Conservation (phyloP, 1,284 basidiomycete genomes). For the Jaminaea rosea region DNA sequence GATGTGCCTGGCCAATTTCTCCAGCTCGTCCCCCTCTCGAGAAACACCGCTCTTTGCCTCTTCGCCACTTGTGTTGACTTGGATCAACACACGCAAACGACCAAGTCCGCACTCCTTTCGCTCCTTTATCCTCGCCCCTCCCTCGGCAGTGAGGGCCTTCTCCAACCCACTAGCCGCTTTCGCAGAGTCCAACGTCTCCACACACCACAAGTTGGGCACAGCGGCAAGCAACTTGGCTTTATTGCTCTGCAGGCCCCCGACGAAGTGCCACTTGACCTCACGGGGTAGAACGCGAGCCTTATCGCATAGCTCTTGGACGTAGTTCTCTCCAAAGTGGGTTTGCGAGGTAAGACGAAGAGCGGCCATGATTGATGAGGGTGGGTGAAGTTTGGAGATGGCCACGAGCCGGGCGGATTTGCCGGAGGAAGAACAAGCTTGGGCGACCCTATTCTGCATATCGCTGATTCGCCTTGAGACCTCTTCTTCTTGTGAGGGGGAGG, state of each 20-base stretch:
- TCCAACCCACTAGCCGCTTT: slow-evolving; percentile 79
- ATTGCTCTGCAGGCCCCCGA: slow-evolving; percentile 87
- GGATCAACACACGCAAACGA: slow-evolving; percentile 67
- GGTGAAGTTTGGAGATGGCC: slow-evolving; percentile 91
- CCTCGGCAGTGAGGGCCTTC: slow-evolving; percentile 57
- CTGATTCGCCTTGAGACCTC: background rate
- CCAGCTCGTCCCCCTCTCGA: slow-evolving; percentile 53
- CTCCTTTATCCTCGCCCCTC: too few species aligned
- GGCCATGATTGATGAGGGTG: slow-evolving; percentile 72
- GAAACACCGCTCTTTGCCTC: slow-evolving; percentile 71
- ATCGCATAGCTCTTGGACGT: slow-evolving; percentile 87
- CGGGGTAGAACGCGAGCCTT: slow-evolving; percentile 50
- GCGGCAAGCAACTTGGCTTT: slow-evolving; percentile 82
- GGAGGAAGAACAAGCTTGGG: background rate
- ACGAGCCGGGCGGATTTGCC: slow-evolving; percentile 56
- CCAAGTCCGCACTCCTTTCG: too few species aligned
- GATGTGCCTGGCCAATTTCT: slow-evolving; percentile 64
- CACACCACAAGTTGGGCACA: slow-evolving; percentile 75
- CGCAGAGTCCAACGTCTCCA: slow-evolving; percentile 80
- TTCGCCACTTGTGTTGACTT: slow-evolving; percentile 91
- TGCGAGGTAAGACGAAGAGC: slow-evolving; percentile 54
- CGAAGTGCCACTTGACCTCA: slow-evolving; percentile 77
- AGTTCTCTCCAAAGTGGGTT: slow-evolving; percentile 93
- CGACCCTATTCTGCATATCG: background rate
- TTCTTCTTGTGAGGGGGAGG: background rate